These are phyloP conservation scores for Aegilops tauschii DNA, from an alignment of 176 grass and related monocot species.

Conservation along the genomic window DNA sequence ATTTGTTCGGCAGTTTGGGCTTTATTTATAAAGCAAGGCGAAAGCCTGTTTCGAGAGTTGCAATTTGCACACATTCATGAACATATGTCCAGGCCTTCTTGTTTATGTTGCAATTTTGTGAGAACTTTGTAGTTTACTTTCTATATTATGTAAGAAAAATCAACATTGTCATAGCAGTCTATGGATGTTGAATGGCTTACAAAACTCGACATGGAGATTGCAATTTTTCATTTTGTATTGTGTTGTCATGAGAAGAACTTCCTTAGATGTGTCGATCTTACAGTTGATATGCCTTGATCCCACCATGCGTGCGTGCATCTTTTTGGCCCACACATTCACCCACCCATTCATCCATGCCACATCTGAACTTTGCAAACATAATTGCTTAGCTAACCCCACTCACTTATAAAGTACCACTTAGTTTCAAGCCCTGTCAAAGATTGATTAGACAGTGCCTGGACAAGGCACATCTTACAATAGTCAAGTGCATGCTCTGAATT, in stretches of 20 bases:
- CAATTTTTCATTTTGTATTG: too few species aligned
- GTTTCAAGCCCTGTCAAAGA: background rate
- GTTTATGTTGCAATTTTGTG: too few species aligned
- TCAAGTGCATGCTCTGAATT: background rate
- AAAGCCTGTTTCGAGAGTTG: too few species aligned
- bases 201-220: too few species aligned
- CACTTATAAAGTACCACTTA: background rate
- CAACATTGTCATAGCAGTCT: too few species aligned
- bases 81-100: too few species aligned
- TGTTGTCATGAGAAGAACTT: background rate
- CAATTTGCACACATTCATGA: too few species aligned
- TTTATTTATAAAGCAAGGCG: too few species aligned
- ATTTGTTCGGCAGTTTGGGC: too few species aligned
- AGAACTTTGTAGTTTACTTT: too few species aligned
- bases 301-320: background rate
- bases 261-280: background rate
- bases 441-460: background rate
- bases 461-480: background rate
- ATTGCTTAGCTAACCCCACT: slow-evolving; percentile 11
- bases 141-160: too few species aligned
- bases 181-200: too few species aligned
- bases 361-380: background rate
- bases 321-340: background rate
- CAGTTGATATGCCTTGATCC: background rate
- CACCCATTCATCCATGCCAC: background rate